A percentile compares a stretch with the other conserved stretches of the same genome.
phyloP scores from a whole-genome alignment of 2,329 filamentous ascomycete genomes.

The Phoma herbarum region DNA sequence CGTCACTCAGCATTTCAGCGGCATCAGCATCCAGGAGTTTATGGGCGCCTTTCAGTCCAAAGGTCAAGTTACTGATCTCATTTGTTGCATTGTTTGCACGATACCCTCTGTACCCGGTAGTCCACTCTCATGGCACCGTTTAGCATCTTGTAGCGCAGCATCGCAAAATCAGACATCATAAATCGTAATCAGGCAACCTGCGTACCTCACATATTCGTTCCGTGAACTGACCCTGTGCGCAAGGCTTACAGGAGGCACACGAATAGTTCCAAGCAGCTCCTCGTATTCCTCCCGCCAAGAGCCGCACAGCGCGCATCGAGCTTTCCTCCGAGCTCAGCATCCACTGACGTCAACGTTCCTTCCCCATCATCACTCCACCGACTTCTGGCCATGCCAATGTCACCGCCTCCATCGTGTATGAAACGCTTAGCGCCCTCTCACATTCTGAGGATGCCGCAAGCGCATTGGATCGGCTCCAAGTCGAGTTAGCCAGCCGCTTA shows the following conservation, averaged over 20 bases:
- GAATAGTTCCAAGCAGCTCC: constrained; percentile 1
- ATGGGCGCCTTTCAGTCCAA: neutral
- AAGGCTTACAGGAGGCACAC: constrained; percentile 8
- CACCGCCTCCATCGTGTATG: constrained; percentile 24
- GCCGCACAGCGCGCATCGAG: constrained; percentile 17
- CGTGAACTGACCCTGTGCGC: constrained; percentile 4
- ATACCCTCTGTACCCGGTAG: constrained; percentile 20
- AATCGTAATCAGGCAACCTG: neutral
- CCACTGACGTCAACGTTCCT: constrained; percentile 26
- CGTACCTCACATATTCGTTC: neutral
- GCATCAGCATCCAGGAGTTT: constrained; percentile 18
- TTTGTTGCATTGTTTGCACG: constrained; percentile 16
- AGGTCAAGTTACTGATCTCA: neutral
- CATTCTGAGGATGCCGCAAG: constrained; percentile 24
- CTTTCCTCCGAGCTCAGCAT: constrained; percentile 16
- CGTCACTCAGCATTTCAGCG: constrained; percentile 13
- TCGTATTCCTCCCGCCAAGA: constrained; percentile 13
- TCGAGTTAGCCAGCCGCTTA: constrained; percentile 22
- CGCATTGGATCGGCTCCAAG: constrained; percentile 27
- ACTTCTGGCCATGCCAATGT: constrained; percentile 21
- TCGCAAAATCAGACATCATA: neutral
- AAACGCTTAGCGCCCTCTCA: constrained; percentile 18
- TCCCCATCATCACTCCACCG: constrained; percentile 23
- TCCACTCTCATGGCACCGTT: constrained; percentile 6
- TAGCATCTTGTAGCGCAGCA: constrained; percentile 7